Conservation (phyloP, 2,329 filamentous ascomycete species). For the Fusarium succisae region DNA sequence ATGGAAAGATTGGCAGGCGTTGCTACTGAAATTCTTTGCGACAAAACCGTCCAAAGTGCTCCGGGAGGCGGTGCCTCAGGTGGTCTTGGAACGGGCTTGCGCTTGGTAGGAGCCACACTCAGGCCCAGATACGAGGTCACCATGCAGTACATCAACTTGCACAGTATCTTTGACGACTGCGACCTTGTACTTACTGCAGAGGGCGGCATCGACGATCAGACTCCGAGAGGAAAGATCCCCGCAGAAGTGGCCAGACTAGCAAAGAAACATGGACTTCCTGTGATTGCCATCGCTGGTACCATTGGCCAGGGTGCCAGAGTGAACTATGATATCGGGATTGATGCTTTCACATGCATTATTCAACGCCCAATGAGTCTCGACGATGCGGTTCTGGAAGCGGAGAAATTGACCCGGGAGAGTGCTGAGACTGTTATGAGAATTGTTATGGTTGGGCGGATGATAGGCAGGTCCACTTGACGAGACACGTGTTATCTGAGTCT, state of each 20-base stretch:
- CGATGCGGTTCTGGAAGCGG: constrained; percentile 45
- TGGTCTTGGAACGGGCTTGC: constrained; percentile 60
- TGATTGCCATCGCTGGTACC: constrained; percentile 52
- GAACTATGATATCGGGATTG: constrained; percentile 48
- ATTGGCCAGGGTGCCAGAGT: constrained; percentile 48
- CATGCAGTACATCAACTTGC: constrained; percentile 60
- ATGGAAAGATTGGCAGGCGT: constrained; percentile 55
- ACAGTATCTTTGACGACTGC: constrained; percentile 56
- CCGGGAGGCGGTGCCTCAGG: constrained; percentile 63
- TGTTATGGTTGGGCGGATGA: constrained; percentile 44
- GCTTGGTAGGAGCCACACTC: constrained; percentile 57
- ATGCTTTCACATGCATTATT: constrained; percentile 48
- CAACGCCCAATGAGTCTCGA: constrained; percentile 46
- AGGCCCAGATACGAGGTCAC: constrained; percentile 60
- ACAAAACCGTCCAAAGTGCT: constrained; percentile 47
- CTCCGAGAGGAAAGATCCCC: constrained; percentile 62
- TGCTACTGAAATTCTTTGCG: constrained; percentile 46
- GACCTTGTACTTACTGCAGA: constrained; percentile 64
- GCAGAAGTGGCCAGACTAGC: constrained; percentile 61
- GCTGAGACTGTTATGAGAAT: constrained; percentile 49
- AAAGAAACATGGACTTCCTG: constrained; percentile 55
- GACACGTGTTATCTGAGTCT: background rate
- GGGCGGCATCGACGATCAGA: constrained; percentile 62
- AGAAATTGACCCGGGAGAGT: constrained; percentile 45
- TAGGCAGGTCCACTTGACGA: constrained; percentile 20